Evolutionary conservation across 495 filamentous ascomycete genomes (phyloP).

Genomic region (Eremomyces bilateralis): DNA sequence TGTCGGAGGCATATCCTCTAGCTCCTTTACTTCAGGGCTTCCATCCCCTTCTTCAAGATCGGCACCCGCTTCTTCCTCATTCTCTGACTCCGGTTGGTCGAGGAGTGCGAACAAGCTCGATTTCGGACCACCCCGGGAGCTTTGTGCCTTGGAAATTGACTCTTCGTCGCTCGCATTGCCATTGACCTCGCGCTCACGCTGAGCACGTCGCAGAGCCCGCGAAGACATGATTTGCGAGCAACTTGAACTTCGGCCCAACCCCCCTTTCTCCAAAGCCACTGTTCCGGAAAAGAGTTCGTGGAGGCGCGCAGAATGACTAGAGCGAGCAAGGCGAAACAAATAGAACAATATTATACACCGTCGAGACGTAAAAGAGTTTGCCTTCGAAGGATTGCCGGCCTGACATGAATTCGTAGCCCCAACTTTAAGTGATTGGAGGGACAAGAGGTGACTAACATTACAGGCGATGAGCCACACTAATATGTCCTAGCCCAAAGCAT

Average conservation of each 20-base stretch:
- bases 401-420: no score
- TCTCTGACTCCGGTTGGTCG: conserved; percentile 7
- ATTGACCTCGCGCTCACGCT: conserved; percentile 26
- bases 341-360: not conserved
- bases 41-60: conserved; percentile 13
- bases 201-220: conserved; percentile 55
- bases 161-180: no score
- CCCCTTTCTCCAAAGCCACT: not conserved
- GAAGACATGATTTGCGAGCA: conserved; percentile 41
- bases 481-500: no score
- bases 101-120: no score
- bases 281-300: no score
- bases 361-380: not conserved
- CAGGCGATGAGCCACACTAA: no score
- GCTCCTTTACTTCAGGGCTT: not conserved
- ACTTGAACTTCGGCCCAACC: not conserved
- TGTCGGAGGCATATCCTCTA: conserved; percentile 1
- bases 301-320: not conserved
- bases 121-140: no score
- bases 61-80: conserved; percentile 16
- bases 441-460: no score
- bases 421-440: no score
- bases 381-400: no score
- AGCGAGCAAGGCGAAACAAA: not conserved
- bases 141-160: no score